Percentiles rank a stretch among this genome's conserved stretches.
phyloP scores from a whole-genome alignment of 164 flowering plant species.

The Vitis cinerea region DNA sequence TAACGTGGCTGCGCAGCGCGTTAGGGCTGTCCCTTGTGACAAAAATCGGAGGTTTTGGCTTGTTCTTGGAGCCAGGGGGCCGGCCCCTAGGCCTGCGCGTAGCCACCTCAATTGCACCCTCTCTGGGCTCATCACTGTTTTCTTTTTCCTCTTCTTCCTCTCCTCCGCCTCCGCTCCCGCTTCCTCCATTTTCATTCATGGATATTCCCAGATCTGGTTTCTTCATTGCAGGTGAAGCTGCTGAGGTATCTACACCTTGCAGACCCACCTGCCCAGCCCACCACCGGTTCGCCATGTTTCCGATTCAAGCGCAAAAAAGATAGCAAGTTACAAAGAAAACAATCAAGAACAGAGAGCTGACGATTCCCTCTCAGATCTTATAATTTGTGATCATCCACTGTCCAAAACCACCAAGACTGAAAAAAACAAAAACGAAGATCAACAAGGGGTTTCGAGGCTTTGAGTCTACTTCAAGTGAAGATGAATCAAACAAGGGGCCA shows the following conservation, averaged over 20 bases:
- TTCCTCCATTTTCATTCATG: slow-evolving; percentile 29
- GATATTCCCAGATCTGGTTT: slow-evolving; percentile 50
- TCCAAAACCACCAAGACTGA: too few species aligned
- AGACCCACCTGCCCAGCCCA: slow-evolving; percentile 66
- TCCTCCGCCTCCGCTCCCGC: slow-evolving; percentile 15
- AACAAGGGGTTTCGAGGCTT: too few species aligned
- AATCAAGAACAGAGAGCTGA: background rate
- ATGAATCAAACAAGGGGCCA: too few species aligned
- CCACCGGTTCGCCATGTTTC: slow-evolving; percentile 67
- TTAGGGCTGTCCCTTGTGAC: slow-evolving; percentile 63
- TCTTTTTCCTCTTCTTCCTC: slow-evolving; percentile 33
- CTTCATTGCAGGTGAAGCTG: slow-evolving; percentile 32
- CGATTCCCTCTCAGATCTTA: background rate
- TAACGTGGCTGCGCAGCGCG: slow-evolving; percentile 54
- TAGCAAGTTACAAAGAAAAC: background rate
- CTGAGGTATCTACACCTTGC: slow-evolving; percentile 25
- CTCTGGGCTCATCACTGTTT: slow-evolving; percentile 35
- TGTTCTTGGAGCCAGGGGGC: slow-evolving; percentile 64
- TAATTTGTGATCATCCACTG: background rate
- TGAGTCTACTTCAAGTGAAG: too few species aligned
- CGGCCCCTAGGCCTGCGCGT: slow-evolving; percentile 56
- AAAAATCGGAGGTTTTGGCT: slow-evolving; percentile 60
- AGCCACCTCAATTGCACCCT: slow-evolving; percentile 41
- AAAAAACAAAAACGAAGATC: too few species aligned
- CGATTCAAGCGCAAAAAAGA: background rate